Evolutionary conservation across 495 filamentous ascomycete genomes (phyloP), one percentile per base, ranked within the genome.

Genomic region (Zalerion maritima): DNA sequence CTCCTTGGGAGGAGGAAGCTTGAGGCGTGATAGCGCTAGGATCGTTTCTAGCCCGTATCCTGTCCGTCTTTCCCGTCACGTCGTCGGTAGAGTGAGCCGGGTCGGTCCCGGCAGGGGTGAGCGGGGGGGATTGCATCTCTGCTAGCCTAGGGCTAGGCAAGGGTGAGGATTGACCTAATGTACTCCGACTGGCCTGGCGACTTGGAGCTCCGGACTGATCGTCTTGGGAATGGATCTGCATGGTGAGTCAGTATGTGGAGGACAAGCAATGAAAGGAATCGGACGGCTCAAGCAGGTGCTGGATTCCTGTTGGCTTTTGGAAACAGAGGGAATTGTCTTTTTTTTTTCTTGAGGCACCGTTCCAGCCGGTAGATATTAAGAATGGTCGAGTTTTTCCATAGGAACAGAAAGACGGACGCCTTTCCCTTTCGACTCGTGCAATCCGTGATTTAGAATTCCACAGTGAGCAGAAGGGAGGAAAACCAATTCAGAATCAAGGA

Each of bases 121-220:
- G 68, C 14, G 83, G 85, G 36, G 89, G 89, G 9, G 85, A 89
- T 39, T 87, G 76, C 61, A 86, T 74, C 26, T 74, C 64, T 27
- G 75, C 63, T 14, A 58, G 52, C 31, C 42, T 57, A n/a, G 60
- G 50, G 25, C 42, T 54, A 6, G 61, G 42, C 25, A 41, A 51
- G 14, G 61, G 61, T 30, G 61, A 65, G 24, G 45, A 46, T 31
- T 52, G 60, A 27, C 50, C 46, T 26, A 46, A 12, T 27, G 54
- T 55, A 24, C 38, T 50, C 28, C 41, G 45, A 14, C 52, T 54
- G 5, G 40, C 33, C 35, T 55, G 41, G 8, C 54, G 46, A 27
- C 50, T 53, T 6, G 50, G 32, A 31, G 44, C 47, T 23, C 43
- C 26, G 4, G 52, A 54, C 10, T 49, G 45, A 28, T 54, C 60